Base-by-base conservation (phyloP, 345 rosid genomes). In the Citrus inodora region DNA sequence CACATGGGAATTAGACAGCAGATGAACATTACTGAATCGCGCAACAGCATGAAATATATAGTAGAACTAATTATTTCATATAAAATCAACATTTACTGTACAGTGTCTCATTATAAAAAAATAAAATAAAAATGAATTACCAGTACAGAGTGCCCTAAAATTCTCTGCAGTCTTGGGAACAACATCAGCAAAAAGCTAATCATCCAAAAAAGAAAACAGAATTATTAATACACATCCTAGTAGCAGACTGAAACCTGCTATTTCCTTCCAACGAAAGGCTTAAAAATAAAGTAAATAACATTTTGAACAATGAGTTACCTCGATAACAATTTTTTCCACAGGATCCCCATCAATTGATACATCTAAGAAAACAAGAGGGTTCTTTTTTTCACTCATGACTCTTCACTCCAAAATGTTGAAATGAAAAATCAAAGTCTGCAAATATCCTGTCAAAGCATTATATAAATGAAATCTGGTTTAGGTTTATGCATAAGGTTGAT, bases 111-210 rank as follows among this genome's bases (percentile, higher is more conserved):
- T 25, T 22, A 19, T 0, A n/a, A n/a, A 9, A 63, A 63, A 13
- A 62, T 13, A 40, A 62, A 25, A 9, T 13, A n/a, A 5, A 77
- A 37, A 51, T 88, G 2, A 77, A 37, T 42, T 88, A 94, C 99
- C 99, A 84, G 97, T 92, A 81, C 98, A 97, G 62, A 97, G 97
- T 74, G 95, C 92, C 70, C 98, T 93, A 60, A 97, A 97, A 86
- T 97, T 97, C 78, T 97, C 98, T 1, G 96, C 95, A 24, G 99
- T 93, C 91, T 83, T 93, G 27, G 98, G 99, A 82, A 91, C 98
- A 84, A 87, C 84, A 89, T 90, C 85, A 11, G 96, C 92, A 85
- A 90, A 94, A 84, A 94, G 99, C 99, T 94, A 87, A 79, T 62
- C 77, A 83, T 70, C 74, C 42, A 59, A 74, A 60, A 79, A 38